These are phyloP conservation scores for Hyaloperonospora arabidopsidis DNA, from an alignment of 352 stramenopile species.

Conservation along the genomic window DNA sequence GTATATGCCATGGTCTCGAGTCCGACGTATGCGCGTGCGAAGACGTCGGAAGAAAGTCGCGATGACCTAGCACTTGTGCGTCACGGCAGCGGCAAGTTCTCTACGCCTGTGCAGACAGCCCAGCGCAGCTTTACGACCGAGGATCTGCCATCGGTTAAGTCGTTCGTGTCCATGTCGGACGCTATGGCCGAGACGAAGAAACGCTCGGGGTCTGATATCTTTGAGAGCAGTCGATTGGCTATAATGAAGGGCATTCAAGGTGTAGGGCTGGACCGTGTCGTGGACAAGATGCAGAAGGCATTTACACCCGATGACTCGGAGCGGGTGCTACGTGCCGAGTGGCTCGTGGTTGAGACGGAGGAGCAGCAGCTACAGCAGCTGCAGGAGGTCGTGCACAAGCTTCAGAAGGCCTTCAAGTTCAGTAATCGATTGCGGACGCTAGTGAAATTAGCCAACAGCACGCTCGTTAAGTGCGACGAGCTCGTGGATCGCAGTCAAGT, in stretches of 20 bases:
- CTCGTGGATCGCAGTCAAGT: slow-evolving; percentile 62
- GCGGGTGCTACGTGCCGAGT: slow-evolving; percentile 58
- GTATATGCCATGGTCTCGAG: slow-evolving; percentile 9
- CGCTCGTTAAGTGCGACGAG: slow-evolving; percentile 53
- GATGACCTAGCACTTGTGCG: slow-evolving; percentile 44
- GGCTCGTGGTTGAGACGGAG: slow-evolving; percentile 75
- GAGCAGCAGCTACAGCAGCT: slow-evolving; percentile 60
- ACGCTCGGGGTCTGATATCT: slow-evolving; percentile 36
- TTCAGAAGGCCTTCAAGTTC: slow-evolving; percentile 81
- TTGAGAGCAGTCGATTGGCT: slow-evolving; percentile 43
- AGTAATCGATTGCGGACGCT: slow-evolving; percentile 56
- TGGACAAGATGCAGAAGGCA: slow-evolving; percentile 58
- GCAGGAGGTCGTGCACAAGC: slow-evolving; percentile 47
- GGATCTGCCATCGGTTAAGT: slow-evolving; percentile 51
- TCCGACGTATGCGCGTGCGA: slow-evolving; percentile 20
- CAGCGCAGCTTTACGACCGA: slow-evolving; percentile 75
- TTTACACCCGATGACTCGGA: slow-evolving; percentile 70
- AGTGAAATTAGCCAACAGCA: slow-evolving; percentile 63
- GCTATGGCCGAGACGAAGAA: slow-evolving; percentile 15
- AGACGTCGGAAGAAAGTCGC: slow-evolving; percentile 30
- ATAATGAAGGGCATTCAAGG: slow-evolving; percentile 54
- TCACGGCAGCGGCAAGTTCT: slow-evolving; percentile 40
- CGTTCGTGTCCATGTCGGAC: slow-evolving; percentile 33
- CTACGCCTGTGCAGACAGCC: slow-evolving; percentile 19
- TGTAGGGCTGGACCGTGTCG: slow-evolving; percentile 40